Evolutionary conservation across 768 basidiomycete species (phyloP).

Genomic region (Neoboletus subvelutipes): DNA sequence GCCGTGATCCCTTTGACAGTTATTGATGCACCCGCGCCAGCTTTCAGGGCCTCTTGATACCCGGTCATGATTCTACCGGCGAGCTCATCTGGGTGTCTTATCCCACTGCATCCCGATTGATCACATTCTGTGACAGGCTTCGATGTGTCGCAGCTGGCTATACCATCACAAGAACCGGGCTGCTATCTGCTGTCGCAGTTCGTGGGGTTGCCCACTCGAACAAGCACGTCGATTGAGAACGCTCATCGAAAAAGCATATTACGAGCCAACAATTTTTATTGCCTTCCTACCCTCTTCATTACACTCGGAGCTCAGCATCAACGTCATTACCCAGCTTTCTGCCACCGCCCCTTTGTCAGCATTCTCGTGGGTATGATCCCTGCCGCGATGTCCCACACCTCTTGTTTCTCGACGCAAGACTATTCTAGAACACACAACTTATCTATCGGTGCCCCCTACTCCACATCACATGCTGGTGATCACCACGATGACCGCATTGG

Average conservation of each 20-base stretch:
- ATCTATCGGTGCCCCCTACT: too few species aligned
- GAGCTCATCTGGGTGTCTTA: constrained; percentile 59
- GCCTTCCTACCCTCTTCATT: too few species aligned
- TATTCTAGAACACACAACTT: too few species aligned
- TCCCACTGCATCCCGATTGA: not conserved
- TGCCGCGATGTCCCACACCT: too few species aligned
- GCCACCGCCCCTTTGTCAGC: too few species aligned
- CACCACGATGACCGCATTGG: too few species aligned
- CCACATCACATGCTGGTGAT: too few species aligned
- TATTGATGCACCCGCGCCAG: not conserved
- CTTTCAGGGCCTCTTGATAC: not conserved
- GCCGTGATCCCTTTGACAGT: not conserved
- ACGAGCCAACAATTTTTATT: too few species aligned
- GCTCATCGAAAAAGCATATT: not conserved
- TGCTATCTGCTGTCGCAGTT: constrained; percentile 57
- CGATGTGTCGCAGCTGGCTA: constrained; percentile 55
- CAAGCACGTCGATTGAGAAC: not conserved
- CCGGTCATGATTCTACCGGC: constrained; percentile 34
- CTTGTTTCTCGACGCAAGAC: too few species aligned
- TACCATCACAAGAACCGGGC: constrained; percentile 53
- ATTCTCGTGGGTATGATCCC: too few species aligned
- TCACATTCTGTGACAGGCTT: constrained; percentile 37
- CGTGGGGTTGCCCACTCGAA: constrained; percentile 33
- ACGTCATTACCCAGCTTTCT: too few species aligned
- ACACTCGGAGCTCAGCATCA: too few species aligned